Percentiles rank a stretch among this genome's conserved stretches.
Evolutionary conservation across 176 grass and related monocot genomes (phyloP).

Genomic region (Sorghum bicolor): Sorghum_bicolor_NCBIv3 NC_012872.2:64836501-64837000

Average conservation of each 20-base stretch:
- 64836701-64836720: background rate
- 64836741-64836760: background rate
- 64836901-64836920: constrained; percentile 15
- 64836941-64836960: constrained; percentile 68
- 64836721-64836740: background rate
- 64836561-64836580: background rate
- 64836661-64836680: constrained; percentile 13
- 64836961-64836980: constrained; percentile 37
- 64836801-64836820: constrained; percentile 14
- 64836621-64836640: background rate
- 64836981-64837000: constrained; percentile 42
- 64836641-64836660: constrained; percentile 14
- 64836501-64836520: constrained; percentile 1
- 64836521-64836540: background rate
- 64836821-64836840: background rate
- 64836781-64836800: background rate
- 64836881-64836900: background rate
- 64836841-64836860: constrained; percentile 4
- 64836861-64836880: background rate
- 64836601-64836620: background rate
- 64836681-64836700: background rate
- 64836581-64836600: background rate
- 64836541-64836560: background rate
- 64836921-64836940: constrained; percentile 40
- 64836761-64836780: background rate